These are phyloP conservation scores for Dalbergia oliveri DNA, from an alignment of 306 rosid species.

Conservation along the genomic window DNA sequence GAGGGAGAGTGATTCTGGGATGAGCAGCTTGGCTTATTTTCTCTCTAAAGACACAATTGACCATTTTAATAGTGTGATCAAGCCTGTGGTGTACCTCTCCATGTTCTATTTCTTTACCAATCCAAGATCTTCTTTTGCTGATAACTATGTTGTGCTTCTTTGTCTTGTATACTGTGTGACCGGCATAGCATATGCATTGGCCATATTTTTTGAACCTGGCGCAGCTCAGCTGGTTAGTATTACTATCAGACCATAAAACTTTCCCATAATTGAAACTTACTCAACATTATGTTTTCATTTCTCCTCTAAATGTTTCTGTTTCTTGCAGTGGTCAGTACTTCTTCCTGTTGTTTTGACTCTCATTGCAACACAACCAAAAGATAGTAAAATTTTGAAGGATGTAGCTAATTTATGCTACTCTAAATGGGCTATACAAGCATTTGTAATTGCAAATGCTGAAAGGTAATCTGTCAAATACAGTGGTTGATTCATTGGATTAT, in stretches of 20 bases:
- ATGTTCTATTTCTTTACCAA: constrained; percentile 94
- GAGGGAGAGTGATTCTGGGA: constrained; percentile 95
- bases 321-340: constrained; percentile 91
- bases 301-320: constrained; percentile 41
- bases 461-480: constrained; percentile 55
- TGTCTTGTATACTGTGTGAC: constrained; percentile 96
- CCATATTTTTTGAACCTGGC: constrained; percentile 87
- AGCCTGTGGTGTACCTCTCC: constrained; percentile 91
- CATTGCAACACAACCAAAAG: constrained; percentile 72
- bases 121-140: constrained; percentile 89
- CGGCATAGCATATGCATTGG: constrained; percentile 87
- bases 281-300: constrained; percentile 30
- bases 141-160: constrained; percentile 76
- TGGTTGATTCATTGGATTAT: not conserved
- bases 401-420: constrained; percentile 80
- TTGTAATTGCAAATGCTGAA: constrained; percentile 87
- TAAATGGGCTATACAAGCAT: constrained; percentile 95
- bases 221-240: constrained; percentile 93
- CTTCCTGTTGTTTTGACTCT: constrained; percentile 95
- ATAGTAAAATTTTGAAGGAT: constrained; percentile 60
- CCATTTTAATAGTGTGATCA: constrained; percentile 78
- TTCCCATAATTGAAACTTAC: constrained; percentile 7
- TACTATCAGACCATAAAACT: constrained; percentile 8
- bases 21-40: constrained; percentile 97
- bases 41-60: constrained; percentile 94